A percentile compares a stretch with the other conserved stretches of the same genome.
Evolutionary conservation across 164 flowering plant species (phyloP).

Genomic region (Dillenia turbinata): DNA sequence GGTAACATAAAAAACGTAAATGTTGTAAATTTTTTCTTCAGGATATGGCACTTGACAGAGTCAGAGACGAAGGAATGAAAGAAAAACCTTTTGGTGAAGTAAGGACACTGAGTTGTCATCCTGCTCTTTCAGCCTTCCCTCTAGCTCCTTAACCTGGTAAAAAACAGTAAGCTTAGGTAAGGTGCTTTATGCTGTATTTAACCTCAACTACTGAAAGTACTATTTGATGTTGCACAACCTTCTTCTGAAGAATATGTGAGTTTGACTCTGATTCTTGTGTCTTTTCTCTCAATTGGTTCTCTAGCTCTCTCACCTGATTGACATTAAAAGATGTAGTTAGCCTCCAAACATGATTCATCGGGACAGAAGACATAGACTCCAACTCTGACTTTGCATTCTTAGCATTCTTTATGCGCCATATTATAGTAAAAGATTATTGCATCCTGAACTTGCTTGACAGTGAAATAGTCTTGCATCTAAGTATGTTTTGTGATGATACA

Average conservation of each 20-base stretch:
- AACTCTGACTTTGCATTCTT: no score
- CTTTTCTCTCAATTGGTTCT: conserved; percentile 48
- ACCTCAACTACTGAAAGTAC: no score
- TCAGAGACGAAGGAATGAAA: background rate
- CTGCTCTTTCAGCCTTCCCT: conserved; percentile 36
- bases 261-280: conserved; percentile 35
- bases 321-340: background rate
- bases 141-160: conserved; percentile 43
- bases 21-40: background rate
- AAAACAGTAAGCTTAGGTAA: background rate
- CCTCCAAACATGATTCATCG: no score
- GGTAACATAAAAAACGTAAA: conserved; percentile 2
- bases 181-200: no score
- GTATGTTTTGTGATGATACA: no score
- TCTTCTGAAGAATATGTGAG: conserved; percentile 41
- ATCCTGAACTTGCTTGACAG: no score
- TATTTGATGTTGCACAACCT: conserved; percentile 34
- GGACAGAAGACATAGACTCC: no score
- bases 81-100: conserved; percentile 41
- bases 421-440: no score
- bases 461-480: no score
- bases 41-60: background rate
- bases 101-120: conserved; percentile 29
- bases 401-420: no score
- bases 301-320: conserved; percentile 50